Evolutionary conservation across 169 alveolate genomes (phyloP).

Genomic region (Plasmodium coatneyi): DNA sequence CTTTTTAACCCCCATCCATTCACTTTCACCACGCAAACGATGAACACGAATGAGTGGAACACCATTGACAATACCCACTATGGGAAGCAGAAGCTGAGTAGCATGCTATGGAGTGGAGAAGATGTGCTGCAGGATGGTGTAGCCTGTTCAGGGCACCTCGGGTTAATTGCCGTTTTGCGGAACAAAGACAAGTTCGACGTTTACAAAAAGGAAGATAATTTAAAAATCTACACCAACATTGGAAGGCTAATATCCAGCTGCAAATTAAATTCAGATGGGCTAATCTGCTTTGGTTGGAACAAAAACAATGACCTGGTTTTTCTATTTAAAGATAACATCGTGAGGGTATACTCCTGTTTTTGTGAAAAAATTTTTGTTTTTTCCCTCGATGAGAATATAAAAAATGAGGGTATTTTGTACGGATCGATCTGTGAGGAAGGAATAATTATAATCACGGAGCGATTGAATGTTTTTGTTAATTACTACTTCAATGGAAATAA

Average conservation of each 20-base stretch:
- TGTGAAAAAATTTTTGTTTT: conserved; percentile 78
- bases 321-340: conserved; percentile 81
- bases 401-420: conserved; percentile 58
- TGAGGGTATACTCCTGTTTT: conserved; percentile 80
- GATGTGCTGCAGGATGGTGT: conserved; percentile 28
- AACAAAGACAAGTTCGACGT: conserved; percentile 59
- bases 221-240: conserved; percentile 58
- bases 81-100: conserved; percentile 66
- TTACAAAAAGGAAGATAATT: conserved; percentile 67
- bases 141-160: conserved; percentile 57
- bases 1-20: background rate
- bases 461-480: conserved; percentile 54
- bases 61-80: conserved; percentile 61
- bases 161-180: conserved; percentile 36
- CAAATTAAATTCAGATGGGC: conserved; percentile 39
- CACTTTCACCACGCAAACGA: background rate
- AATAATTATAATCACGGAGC: conserved; percentile 59
- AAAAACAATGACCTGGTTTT: conserved; percentile 76
- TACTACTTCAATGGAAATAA: conserved; percentile 59
- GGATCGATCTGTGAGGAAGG: conserved; percentile 53
- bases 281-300: conserved; percentile 73
- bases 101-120: conserved; percentile 57
- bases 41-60: conserved; percentile 71
- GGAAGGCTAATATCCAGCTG: conserved; percentile 70
- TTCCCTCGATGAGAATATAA: conserved; percentile 76